Percentiles rank a stretch among this genome's conserved stretches.
Conservation (phyloP, 2,329 filamentous ascomycete genomes). For the Cercospora sp. region DNA sequence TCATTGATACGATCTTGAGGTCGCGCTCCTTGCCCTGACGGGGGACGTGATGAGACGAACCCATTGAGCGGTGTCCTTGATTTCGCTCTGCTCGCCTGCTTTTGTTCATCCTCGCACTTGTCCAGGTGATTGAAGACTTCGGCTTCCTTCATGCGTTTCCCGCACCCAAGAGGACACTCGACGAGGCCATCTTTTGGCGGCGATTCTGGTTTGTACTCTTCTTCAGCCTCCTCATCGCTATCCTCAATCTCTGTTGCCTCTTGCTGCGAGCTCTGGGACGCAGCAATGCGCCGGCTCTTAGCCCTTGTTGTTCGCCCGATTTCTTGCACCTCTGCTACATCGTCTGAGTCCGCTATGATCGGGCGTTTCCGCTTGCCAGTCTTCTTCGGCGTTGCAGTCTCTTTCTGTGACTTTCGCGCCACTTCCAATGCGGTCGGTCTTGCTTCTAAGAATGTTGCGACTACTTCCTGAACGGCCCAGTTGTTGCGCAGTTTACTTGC, state of each 20-base stretch:
- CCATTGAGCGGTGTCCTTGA: constrained; percentile 28
- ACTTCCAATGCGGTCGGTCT: constrained; percentile 64
- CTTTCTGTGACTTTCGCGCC: constrained; percentile 49
- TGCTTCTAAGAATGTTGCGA: constrained; percentile 71
- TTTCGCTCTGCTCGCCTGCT: constrained; percentile 28
- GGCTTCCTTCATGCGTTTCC: constrained; percentile 73
- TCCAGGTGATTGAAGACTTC: constrained; percentile 82
- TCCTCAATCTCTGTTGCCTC: constrained; percentile 40
- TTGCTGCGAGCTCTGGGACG: constrained; percentile 33
- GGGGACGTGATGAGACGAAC: constrained; percentile 16
- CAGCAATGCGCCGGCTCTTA: constrained; percentile 40
- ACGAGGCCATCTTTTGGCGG: constrained; percentile 70
- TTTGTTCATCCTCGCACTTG: constrained; percentile 54
- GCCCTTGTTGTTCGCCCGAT: constrained; percentile 42
- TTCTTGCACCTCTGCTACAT: constrained; percentile 31
- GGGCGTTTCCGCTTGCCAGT: constrained; percentile 57
- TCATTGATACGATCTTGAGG: constrained; percentile 69
- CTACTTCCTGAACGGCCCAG: constrained; percentile 79
- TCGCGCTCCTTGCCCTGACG: constrained; percentile 37
- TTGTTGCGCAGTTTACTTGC: constrained; percentile 83
- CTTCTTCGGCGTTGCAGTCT: constrained; percentile 23
- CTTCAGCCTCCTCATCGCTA: constrained; percentile 44
- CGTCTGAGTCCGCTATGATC: constrained; percentile 35
- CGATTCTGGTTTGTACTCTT: constrained; percentile 37
- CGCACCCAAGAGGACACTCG: constrained; percentile 77